Base-by-base conservation (phyloP, 202 grass and related monocot species). In the Panicum virgatum region DNA sequence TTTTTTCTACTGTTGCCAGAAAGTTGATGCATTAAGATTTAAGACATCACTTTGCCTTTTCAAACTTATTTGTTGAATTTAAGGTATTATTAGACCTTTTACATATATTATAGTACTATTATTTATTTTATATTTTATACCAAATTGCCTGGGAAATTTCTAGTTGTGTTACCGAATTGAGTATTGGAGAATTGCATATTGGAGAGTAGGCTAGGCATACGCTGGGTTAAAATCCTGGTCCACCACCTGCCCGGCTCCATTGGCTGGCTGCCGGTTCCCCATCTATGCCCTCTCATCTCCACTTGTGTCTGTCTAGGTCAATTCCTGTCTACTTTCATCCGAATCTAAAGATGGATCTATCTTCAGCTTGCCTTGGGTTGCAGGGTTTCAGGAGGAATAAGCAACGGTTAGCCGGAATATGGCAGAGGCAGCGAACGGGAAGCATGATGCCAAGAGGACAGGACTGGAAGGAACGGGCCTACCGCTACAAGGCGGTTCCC, bases 381-480 rank as follows among this genome's bases (percentile, higher is more conserved):
- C 48, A 75, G 77, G 47, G 6, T 19, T 66, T 19, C 4, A 9
- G 12, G 2, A 30, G 46, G 53, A 45, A 23, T 1, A 20, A 51
- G 54, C 20, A 9, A 4, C 68, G 27, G 11, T 20, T 43, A 76
- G 7, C 34, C 0, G 27, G 25, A 15, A 48, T 51, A 92, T 83
- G 78, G 80, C 39, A 19, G 75, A 76, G 19, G 53, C 47, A 51
- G 69, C 46, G 36, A 65, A 79, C 18, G 62, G 40, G 79, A 81
- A 91, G 75, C 75, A 84, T 11, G 71, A 72, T 25, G 38, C 50
- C 46, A 81, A 72, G 56, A 87, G 64, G 64, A 86, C 48, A 27
- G 88, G 84, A 45, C 59, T 62, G 59, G 80, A 89, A 22, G 79
- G 82, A 38, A 84, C 86, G 7, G 73, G 79, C 7, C 46, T 85